phyloP scores from a whole-genome alignment of 345 rosid genomes.

The Salix viminalis region DNA sequence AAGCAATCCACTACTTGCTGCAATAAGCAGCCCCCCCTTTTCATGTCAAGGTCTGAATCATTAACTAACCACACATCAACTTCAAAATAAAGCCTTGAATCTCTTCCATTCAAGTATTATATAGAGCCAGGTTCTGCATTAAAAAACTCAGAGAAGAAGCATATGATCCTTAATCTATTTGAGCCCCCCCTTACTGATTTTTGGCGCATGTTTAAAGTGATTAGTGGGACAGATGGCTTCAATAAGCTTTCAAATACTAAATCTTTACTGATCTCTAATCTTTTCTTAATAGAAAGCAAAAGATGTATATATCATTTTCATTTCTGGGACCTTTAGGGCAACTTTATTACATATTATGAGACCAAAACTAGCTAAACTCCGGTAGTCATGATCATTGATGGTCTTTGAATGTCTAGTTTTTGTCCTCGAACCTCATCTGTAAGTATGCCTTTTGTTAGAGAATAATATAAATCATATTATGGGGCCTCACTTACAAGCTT shows the following conservation, averaged over 20 bases:
- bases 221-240: not conserved
- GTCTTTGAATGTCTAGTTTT: not conserved
- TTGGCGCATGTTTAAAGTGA: not conserved
- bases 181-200: not conserved
- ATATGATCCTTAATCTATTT: not conserved
- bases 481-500: no score
- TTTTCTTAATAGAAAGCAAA: not conserved
- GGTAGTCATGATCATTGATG: not conserved
- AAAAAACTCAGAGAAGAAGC: no score
- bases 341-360: no score
- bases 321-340: no score
- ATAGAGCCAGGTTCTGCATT: not conserved
- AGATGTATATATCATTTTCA: not conserved
- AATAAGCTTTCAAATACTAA: not conserved
- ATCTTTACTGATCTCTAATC: not conserved
- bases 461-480: no score
- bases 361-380: not conserved
- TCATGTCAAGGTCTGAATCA: constrained; percentile 16
- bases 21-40: not conserved
- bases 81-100: constrained; percentile 24
- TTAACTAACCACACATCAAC: constrained; percentile 23
- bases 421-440: not conserved
- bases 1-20: constrained; percentile 22
- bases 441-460: no score
- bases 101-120: not conserved